Evolutionary conservation across 2,329 filamentous ascomycete genomes (phyloP).

Genomic region (Dryadomyces sulphureus): DNA sequence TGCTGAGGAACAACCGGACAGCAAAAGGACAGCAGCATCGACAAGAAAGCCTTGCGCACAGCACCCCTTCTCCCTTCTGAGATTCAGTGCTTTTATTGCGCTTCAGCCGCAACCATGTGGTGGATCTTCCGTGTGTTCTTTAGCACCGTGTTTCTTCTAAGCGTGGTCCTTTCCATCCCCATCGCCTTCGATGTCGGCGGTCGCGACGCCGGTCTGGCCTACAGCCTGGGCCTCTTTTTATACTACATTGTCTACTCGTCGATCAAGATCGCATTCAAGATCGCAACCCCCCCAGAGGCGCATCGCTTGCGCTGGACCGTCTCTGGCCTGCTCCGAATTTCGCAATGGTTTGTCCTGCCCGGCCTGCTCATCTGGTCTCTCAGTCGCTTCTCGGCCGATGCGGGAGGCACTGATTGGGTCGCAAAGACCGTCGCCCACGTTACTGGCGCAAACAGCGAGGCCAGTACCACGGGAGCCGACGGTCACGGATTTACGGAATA

Average conservation of each 20-base stretch:
- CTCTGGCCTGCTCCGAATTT: slow-evolving; percentile 52
- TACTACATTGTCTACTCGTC: slow-evolving; percentile 86
- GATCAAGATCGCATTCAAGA: slow-evolving; percentile 46
- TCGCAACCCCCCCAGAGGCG: slow-evolving; percentile 47
- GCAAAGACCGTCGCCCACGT: slow-evolving; percentile 12
- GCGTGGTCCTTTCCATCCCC: slow-evolving; percentile 89
- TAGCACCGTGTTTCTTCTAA: slow-evolving; percentile 73
- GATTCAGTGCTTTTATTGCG: too few species aligned
- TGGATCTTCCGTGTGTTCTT: slow-evolving; percentile 66
- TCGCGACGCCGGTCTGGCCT: slow-evolving; percentile 82
- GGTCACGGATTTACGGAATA: background rate
- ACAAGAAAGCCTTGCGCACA: background rate
- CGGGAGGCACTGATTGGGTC: slow-evolving; percentile 28
- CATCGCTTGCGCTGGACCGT: slow-evolving; percentile 63
- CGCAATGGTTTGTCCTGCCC: slow-evolving; percentile 80
- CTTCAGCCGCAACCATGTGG: slow-evolving; percentile 46
- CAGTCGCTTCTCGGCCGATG: slow-evolving; percentile 87
- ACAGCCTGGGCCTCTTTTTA: slow-evolving; percentile 73
- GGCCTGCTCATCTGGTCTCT: slow-evolving; percentile 85
- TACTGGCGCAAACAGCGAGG: slow-evolving; percentile 1
- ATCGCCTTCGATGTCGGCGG: slow-evolving; percentile 97
- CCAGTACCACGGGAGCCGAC: background rate
- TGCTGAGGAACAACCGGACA: background rate
- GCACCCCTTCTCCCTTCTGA: background rate
- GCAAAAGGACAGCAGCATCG: too few species aligned